phyloP scores from a whole-genome alignment of 2,329 filamentous ascomycete species.

The Aureobasidium musti region DNA sequence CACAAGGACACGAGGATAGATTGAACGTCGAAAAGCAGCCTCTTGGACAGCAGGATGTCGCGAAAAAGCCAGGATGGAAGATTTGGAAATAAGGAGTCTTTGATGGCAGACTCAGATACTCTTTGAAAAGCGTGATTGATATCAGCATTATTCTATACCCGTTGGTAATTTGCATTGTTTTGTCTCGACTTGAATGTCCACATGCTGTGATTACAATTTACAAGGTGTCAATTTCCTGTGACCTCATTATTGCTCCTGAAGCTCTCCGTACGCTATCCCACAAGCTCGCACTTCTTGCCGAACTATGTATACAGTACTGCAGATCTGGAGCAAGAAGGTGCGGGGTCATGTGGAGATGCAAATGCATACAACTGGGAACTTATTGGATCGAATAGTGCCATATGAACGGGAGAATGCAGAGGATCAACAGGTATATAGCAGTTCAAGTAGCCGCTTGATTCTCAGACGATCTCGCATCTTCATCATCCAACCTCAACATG shows the following conservation, averaged over 20 bases:
- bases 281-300: constrained; percentile 24
- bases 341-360: constrained; percentile 2
- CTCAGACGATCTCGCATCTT: background rate
- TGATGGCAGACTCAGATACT: no score
- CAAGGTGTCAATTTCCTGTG: background rate
- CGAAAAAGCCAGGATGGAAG: constrained; percentile 47
- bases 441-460: background rate
- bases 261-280: background rate
- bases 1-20: background rate
- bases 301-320: constrained; percentile 4
- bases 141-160: constrained; percentile 1
- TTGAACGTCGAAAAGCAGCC: background rate
- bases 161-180: background rate
- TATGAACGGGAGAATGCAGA: background rate
- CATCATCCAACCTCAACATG: background rate
- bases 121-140: background rate
- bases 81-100: constrained; percentile 37
- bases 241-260: background rate
- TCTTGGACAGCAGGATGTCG: constrained; percentile 34
- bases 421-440: constrained; percentile 1
- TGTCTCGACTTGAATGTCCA: background rate
- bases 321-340: constrained; percentile 2
- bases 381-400: background rate
- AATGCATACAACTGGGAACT: background rate
- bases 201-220: background rate